Percentiles rank a stretch among this genome's conserved stretches.
Evolutionary conservation across 345 rosid species (phyloP).

Genomic region (Atalantia buxifolia): DNA sequence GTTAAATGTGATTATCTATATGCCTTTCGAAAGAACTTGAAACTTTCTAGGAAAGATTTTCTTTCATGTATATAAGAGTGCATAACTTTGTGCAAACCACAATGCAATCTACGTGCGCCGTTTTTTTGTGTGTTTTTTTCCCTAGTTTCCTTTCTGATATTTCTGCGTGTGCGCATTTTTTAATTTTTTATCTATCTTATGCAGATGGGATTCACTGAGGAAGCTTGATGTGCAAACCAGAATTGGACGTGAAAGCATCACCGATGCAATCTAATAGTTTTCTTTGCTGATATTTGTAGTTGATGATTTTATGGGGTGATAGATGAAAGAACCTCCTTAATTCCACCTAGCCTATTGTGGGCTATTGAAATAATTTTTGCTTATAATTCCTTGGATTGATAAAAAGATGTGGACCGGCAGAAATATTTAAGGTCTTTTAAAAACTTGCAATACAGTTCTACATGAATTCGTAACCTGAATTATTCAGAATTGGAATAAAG

Average conservation of each 20-base stretch:
- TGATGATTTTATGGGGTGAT: not conserved
- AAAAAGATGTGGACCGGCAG: not conserved
- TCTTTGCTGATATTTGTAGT: not conserved
- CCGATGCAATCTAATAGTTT: not conserved
- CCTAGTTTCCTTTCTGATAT: not conserved
- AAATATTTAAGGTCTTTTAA: too few relatives aligned
- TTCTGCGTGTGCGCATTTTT: too few relatives aligned
- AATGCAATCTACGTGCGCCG: not conserved
- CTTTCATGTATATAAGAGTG: not conserved
- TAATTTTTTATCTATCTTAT: not conserved
- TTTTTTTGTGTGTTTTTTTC: too few relatives aligned
- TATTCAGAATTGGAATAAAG: not conserved
- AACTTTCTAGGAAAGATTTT: not conserved
- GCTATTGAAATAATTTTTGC: not conserved
- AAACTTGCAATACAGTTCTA: not conserved
- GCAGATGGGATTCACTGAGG: conserved; percentile 27
- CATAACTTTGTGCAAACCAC: not conserved
- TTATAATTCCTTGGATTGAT: not conserved
- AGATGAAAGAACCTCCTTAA: not conserved
- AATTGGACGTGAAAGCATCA: not conserved
- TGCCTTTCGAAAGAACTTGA: not conserved
- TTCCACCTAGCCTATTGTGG: not conserved
- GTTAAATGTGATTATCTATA: not conserved
- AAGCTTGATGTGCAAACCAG: not conserved
- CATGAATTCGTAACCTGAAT: not conserved